Conservation (phyloP, 805 yeast genomes). For the Metschnikowia vanudenii region DNA sequence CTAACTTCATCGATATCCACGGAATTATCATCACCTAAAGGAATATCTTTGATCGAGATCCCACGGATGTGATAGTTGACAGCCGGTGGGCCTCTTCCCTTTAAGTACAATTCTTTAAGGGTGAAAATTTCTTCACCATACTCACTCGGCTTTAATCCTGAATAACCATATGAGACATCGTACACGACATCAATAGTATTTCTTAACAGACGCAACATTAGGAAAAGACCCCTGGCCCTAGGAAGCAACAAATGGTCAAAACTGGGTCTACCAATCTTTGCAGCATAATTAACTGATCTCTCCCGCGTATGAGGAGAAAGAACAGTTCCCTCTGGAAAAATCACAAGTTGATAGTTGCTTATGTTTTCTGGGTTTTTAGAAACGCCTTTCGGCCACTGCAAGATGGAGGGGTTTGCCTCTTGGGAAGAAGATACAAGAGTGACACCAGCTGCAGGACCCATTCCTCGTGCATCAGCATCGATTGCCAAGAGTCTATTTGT, state of each 20-base stretch:
- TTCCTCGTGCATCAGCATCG: slow-evolving; percentile 60
- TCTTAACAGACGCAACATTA: slow-evolving; percentile 56
- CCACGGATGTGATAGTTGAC: slow-evolving; percentile 67
- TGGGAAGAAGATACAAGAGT: slow-evolving; percentile 32
- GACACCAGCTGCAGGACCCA: slow-evolving; percentile 50
- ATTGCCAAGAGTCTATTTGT: slow-evolving; percentile 52
- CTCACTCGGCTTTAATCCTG: slow-evolving; percentile 59
- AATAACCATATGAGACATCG: slow-evolving; percentile 82
- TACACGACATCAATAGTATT: slow-evolving; percentile 58
- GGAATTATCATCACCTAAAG: slow-evolving; percentile 40
- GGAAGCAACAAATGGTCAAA: slow-evolving; percentile 76
- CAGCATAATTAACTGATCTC: slow-evolving; percentile 58
- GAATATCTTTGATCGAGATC: slow-evolving; percentile 59
- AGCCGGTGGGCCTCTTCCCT: slow-evolving; percentile 68
- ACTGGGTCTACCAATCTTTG: slow-evolving; percentile 45
- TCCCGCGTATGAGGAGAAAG: slow-evolving; percentile 62
- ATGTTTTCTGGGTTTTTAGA: slow-evolving; percentile 2
- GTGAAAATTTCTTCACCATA: slow-evolving; percentile 80
- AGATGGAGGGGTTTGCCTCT: slow-evolving; percentile 9
- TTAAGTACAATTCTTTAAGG: slow-evolving; percentile 57
- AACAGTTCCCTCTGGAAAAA: slow-evolving; percentile 96
- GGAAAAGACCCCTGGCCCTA: slow-evolving; percentile 73
- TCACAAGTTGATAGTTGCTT: slow-evolving; percentile 55
- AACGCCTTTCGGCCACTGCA: slow-evolving; percentile 34
- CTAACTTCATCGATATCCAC: slow-evolving; percentile 45